Percentiles rank a stretch among this genome's conserved stretches.
These are phyloP conservation scores for Penicillium turbatum DNA, from an alignment of 495 filamentous ascomycete genomes.

Conservation along the genomic window DNA sequence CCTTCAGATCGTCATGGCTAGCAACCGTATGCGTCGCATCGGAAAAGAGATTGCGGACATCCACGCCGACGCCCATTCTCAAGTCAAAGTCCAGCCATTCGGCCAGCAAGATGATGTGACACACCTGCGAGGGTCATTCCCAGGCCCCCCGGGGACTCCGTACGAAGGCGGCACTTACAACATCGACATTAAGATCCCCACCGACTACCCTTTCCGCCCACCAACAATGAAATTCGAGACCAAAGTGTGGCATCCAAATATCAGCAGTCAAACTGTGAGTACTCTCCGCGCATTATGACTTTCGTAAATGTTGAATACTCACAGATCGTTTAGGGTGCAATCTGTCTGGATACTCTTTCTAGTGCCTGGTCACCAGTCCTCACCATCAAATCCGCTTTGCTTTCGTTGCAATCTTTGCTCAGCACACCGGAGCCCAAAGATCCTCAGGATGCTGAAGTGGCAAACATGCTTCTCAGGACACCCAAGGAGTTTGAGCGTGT, in stretches of 20 bases:
- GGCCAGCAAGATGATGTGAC: slow-evolving; percentile 68
- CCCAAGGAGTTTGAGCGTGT: slow-evolving; percentile 75
- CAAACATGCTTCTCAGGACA: slow-evolving; percentile 77
- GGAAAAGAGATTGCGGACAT: slow-evolving; percentile 92
- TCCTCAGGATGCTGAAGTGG: slow-evolving; percentile 95
- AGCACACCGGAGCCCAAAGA: slow-evolving; percentile 93
- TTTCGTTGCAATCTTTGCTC: slow-evolving; percentile 89
- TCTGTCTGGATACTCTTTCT: slow-evolving; percentile 92
- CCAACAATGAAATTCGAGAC: slow-evolving; percentile 92
- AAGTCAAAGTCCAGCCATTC: slow-evolving; percentile 64
- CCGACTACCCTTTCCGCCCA: slow-evolving; percentile 89
- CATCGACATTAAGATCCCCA: slow-evolving; percentile 82
- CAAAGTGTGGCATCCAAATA: slow-evolving; percentile 97
- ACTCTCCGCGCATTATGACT: neutral
- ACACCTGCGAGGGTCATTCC: slow-evolving; percentile 78
- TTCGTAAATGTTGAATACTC: neutral
- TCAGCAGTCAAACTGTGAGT: slow-evolving; percentile 89
- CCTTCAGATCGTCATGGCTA: slow-evolving; percentile 53
- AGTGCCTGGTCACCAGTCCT: slow-evolving; percentile 90
- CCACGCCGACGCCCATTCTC: slow-evolving; percentile 66
- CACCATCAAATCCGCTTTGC: slow-evolving; percentile 90
- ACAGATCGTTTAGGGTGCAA: slow-evolving; percentile 67
- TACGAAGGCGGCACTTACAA: slow-evolving; percentile 84
- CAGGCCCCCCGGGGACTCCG: slow-evolving; percentile 85
- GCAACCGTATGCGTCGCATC: slow-evolving; percentile 76